Base-by-base conservation (phyloP, 371 early-diverging fungal species). In the Saksenaea vasiformis region DNA sequence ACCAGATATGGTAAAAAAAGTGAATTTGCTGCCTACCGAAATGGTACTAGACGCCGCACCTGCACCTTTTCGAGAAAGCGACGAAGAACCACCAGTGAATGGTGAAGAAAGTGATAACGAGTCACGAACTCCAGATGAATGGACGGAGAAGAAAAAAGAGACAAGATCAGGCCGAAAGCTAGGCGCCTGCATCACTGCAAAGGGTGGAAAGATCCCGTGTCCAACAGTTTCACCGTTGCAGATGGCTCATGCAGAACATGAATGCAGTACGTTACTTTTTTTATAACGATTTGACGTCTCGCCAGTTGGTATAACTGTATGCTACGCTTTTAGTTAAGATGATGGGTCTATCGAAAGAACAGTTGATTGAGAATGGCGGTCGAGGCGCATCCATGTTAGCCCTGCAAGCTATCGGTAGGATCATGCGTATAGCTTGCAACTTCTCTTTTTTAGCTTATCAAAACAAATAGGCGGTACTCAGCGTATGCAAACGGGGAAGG, bases 331-430 rank as follows among this genome's bases (percentile, higher is more conserved):
- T 84, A 67, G 64, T 76, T 0, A 57, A 57, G 5, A 85, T 86
- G 43, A 87, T 85, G 36, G 91, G 90, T 7, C 84, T 87, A 15
- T 80, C 79, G 55, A 86, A 87, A 22, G 87, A 84, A 35, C 89
- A 87, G 58, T 75, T 91, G 81, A 79, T 90, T 60, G 93, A 93
- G 68, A 93, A 93, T 73, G 93, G 88, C 10, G 95, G 92, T 1
- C 79, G 92, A 22, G 85, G 91, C n/a, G 77, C 85, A 2, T 85
- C 90, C 24, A 78, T 87, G 78, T 69, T 91, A 74, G 84, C 82
- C 31, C 71, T 92, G 27, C 88, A 91, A 57, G 81, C 85, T 15
- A 64, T 92, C 5, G 89, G 80, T 76, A 70, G 60, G n/a, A n/a
- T n/a, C n/a, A 56, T 38, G 13, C 36, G 38, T 28, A 37, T 5